Percentiles rank a stretch among this genome's conserved stretches.
These are phyloP conservation scores for Neocatenulostroma microsporum DNA, from an alignment of 2,329 filamentous ascomycete genomes.

Conservation along the genomic window DNA sequence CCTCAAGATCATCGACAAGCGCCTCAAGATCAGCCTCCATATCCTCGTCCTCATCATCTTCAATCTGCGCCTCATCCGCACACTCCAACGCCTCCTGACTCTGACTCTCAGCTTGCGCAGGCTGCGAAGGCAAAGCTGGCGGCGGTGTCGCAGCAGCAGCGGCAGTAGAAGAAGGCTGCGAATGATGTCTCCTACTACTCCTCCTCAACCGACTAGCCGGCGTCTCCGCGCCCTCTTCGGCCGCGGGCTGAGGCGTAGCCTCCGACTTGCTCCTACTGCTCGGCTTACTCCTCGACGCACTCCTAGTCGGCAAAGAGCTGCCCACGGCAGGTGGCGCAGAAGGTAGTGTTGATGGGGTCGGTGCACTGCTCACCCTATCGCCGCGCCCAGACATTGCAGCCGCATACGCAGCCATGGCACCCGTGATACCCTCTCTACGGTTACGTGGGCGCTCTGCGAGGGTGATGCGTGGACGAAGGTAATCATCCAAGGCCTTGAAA, in stretches of 20 bases:
- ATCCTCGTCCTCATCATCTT: slow-evolving; percentile 55
- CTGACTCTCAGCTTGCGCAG: slow-evolving; percentile 44
- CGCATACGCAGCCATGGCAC: slow-evolving; percentile 68
- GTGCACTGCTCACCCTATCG: slow-evolving; percentile 19
- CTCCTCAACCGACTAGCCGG: slow-evolving; percentile 20
- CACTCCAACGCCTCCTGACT: slow-evolving; percentile 72
- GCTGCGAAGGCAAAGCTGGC: slow-evolving; percentile 8
- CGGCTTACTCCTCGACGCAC: slow-evolving; percentile 16
- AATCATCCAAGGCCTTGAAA: slow-evolving; percentile 94
- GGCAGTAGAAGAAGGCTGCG: slow-evolving; percentile 19
- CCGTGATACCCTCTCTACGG: slow-evolving; percentile 53
- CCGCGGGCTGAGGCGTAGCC: slow-evolving; percentile 10
- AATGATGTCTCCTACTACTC: slow-evolving; percentile 26
- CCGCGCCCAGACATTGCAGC: slow-evolving; percentile 58
- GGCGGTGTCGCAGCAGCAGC: slow-evolving; percentile 7
- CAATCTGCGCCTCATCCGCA: slow-evolving; percentile 80
- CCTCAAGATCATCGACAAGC: slow-evolving; percentile 84
- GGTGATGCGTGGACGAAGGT: slow-evolving; percentile 81
- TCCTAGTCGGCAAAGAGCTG: slow-evolving; percentile 22
- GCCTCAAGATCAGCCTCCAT: slow-evolving; percentile 61
- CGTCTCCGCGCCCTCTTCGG: too few species aligned
- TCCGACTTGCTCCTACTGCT: slow-evolving; percentile 22
- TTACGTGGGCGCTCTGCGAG: slow-evolving; percentile 60
- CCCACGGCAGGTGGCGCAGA: slow-evolving; percentile 20
- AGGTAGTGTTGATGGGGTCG: slow-evolving; percentile 27